Evolutionary conservation across 2,329 filamentous ascomycete species (phyloP).

Genomic region (Passalora sequoiae): DNA sequence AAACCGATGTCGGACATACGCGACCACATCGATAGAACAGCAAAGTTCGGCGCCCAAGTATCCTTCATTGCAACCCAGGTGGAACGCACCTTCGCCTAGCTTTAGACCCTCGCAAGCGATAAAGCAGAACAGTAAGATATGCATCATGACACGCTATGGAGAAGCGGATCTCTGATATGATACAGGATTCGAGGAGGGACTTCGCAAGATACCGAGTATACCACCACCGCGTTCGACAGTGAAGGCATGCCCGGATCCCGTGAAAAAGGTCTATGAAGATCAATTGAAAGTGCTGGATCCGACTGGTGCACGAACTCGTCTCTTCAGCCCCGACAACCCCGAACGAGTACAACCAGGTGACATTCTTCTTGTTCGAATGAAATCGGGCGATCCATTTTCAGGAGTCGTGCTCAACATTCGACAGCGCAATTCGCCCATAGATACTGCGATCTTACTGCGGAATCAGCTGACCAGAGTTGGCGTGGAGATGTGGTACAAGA

Average conservation of each 20-base stretch:
- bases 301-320: constrained; percentile 69
- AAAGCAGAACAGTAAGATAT: constrained; percentile 31
- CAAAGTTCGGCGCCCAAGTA: constrained; percentile 45
- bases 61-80: constrained; percentile 39
- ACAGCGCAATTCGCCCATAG: constrained; percentile 63
- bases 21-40: constrained; percentile 39
- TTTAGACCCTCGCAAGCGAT: constrained; percentile 32
- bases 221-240: constrained; percentile 54
- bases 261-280: constrained; percentile 60
- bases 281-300: constrained; percentile 77
- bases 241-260: constrained; percentile 58
- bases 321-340: constrained; percentile 72
- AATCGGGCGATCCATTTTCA: constrained; percentile 80
- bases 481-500: constrained; percentile 96
- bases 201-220: constrained; percentile 31
- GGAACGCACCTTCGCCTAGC: constrained; percentile 24
- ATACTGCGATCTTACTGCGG: constrained; percentile 80
- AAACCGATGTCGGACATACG: constrained; percentile 25
- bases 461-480: constrained; percentile 81
- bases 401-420: constrained; percentile 86
- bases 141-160: too few species aligned
- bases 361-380: constrained; percentile 82
- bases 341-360: constrained; percentile 82
- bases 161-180: constrained; percentile 5
- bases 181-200: constrained; percentile 28